Conservation (phyloP, 192 early-diverging fungal genomes). For the Diversispora epigaea region DNA sequence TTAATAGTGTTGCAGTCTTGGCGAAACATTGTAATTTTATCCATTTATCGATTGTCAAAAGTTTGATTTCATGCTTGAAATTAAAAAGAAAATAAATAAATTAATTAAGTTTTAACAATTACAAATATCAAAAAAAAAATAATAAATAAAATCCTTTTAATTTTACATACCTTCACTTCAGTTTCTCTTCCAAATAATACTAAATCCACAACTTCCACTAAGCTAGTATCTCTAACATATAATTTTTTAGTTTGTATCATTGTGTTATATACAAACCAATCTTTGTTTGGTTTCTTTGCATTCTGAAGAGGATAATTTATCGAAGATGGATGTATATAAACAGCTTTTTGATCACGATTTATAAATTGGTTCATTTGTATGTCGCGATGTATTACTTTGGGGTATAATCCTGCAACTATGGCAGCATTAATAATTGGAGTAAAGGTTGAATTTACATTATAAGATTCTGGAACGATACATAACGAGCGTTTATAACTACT, state of each 20-base stretch:
- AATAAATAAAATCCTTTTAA: not conserved
- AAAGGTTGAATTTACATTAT: constrained; percentile 44
- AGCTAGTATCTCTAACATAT: constrained; percentile 53
- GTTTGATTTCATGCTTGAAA: not conserved
- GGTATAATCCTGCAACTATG: constrained; percentile 81
- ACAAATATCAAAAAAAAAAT: not conserved
- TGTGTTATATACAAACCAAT: constrained; percentile 54
- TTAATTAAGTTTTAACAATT: not conserved
- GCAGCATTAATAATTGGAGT: constrained; percentile 67
- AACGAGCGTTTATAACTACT: constrained; percentile 39
- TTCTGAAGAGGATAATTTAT: constrained; percentile 35
- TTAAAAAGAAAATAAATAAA: constrained; percentile 22
- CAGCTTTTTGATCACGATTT: constrained; percentile 43
- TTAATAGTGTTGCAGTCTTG: constrained; percentile 52
- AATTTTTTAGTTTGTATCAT: constrained; percentile 49
- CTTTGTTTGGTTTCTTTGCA: constrained; percentile 24
- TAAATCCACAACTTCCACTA: constrained; percentile 44
- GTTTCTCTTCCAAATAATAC: constrained; percentile 53
- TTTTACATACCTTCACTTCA: constrained; percentile 45
- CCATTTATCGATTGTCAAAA: constrained; percentile 50
- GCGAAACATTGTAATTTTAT: constrained; percentile 54
- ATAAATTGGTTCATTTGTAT: constrained; percentile 38
- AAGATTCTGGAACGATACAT: constrained; percentile 42
- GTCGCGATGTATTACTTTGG: constrained; percentile 61
- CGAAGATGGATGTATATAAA: constrained; percentile 83